These are phyloP conservation scores for Xylaria sp. DNA, from an alignment of 495 filamentous ascomycete genomes.

Conservation along the genomic window DNA sequence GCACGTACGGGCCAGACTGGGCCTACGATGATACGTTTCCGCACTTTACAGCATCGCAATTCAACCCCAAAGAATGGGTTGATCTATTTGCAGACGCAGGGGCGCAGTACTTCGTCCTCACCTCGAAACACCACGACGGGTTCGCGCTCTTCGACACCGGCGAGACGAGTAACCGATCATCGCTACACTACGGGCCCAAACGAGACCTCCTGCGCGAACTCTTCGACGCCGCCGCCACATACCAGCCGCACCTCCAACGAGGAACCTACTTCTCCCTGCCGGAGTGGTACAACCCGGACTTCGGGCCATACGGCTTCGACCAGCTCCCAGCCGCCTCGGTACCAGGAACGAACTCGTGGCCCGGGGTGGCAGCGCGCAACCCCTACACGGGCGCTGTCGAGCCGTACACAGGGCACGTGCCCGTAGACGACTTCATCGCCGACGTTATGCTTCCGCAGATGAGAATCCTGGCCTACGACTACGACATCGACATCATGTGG, in stretches of 20 bases:
- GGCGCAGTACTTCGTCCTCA: conserved; percentile 63
- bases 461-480: conserved; percentile 52
- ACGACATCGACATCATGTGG: conserved; percentile 64
- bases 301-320: conserved; percentile 50
- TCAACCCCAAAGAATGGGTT: conserved; percentile 61
- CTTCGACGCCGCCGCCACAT: conserved; percentile 55
- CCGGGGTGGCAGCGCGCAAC: conserved; percentile 51
- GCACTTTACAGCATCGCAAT: conserved; percentile 58
- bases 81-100: conserved; percentile 62
- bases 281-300: conserved; percentile 64
- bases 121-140: conserved; percentile 61
- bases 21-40: conserved; percentile 64
- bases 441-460: conserved; percentile 61
- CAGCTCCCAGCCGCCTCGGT: conserved; percentile 8
- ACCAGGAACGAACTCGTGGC: conserved; percentile 34
- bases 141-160: conserved; percentile 62
- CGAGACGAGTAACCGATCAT: conserved; percentile 50
- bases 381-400: conserved; percentile 55
- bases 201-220: conserved; percentile 56
- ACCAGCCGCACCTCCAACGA: conserved; percentile 58
- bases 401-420: conserved; percentile 58
- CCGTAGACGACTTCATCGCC: conserved; percentile 54
- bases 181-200: conserved; percentile 52
- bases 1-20: conserved; percentile 56
- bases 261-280: conserved; percentile 62